These are phyloP conservation scores for Eimeria zaria DNA, from an alignment of 169 alveolate species.

Conservation along the genomic window DNA sequence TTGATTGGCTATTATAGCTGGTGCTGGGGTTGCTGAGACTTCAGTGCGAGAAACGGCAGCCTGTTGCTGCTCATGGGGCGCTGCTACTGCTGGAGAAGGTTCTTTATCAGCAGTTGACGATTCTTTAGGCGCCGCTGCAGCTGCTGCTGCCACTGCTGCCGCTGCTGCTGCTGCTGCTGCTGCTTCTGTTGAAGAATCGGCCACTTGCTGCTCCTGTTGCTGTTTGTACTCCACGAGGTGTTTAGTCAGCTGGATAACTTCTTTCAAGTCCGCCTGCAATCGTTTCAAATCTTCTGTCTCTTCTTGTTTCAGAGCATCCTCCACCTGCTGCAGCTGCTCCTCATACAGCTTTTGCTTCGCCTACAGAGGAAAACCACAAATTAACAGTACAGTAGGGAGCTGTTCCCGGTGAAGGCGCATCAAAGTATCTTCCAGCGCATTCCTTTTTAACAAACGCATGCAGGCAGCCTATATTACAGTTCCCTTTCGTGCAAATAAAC, in stretches of 20 bases:
- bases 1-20: constrained; percentile 8
- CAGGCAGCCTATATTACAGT: constrained; percentile 1
- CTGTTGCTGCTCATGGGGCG: constrained; percentile 36
- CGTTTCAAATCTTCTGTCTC: constrained; percentile 76
- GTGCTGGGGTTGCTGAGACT: constrained; percentile 31
- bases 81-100: constrained; percentile 33
- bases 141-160: not conserved
- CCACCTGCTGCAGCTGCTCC: constrained; percentile 85
- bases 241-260: constrained; percentile 80
- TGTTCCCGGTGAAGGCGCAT: not conserved
- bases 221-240: constrained; percentile 78
- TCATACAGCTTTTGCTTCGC: constrained; percentile 83
- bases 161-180: constrained; percentile 65
- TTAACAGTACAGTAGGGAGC: not conserved
- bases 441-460: not conserved
- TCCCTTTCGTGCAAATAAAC: no score
- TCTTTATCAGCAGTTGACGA: not conserved
- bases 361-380: constrained; percentile 18
- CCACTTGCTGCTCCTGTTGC: constrained; percentile 69
- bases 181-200: constrained; percentile 32
- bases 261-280: constrained; percentile 79
- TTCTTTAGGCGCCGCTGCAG: not conserved
- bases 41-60: not conserved
- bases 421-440: not conserved
- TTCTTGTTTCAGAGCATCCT: constrained; percentile 83